Evolutionary conservation across 306 rosid species (phyloP).

Genomic region (Pterocarpus santalinus): DNA sequence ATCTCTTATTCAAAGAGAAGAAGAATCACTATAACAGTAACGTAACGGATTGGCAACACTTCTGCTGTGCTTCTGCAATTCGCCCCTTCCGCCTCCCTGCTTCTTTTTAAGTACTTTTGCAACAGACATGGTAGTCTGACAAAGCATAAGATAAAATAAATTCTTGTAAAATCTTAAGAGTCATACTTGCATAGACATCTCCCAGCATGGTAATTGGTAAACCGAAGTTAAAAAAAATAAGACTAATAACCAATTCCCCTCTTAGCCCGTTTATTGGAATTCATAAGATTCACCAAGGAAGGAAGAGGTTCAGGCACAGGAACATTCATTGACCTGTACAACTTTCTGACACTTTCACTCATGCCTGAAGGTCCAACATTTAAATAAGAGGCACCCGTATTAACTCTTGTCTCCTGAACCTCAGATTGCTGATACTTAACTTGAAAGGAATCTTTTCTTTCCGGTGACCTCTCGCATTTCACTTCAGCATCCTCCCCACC

Average conservation of each 20-base stretch:
- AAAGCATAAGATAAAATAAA: conserved; percentile 7
- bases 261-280: conserved; percentile 66
- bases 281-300: conserved; percentile 67
- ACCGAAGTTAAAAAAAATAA: conserved; percentile 14
- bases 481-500: conserved; percentile 48
- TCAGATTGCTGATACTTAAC: conserved; percentile 39
- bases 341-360: conserved; percentile 59
- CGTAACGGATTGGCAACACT: conserved; percentile 27
- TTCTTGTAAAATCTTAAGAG: conserved; percentile 31
- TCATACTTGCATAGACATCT: conserved; percentile 30
- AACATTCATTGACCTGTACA: conserved; percentile 76
- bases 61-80: conserved; percentile 27
- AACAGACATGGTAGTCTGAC: conserved; percentile 9
- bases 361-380: conserved; percentile 64
- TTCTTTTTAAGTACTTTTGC: conserved; percentile 30
- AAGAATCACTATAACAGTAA: conserved; percentile 5
- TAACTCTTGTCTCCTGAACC: conserved; percentile 52
- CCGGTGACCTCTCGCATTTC: conserved; percentile 43
- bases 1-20: conserved; percentile 38
- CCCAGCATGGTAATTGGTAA: conserved; percentile 9
- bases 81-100: conserved; percentile 29
- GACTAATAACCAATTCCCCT: conserved; percentile 50
- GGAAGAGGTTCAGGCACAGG: conserved; percentile 86
- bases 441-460: conserved; percentile 34
- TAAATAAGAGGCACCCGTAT: conserved; percentile 42